Evolutionary conservation across 768 basidiomycete genomes (phyloP).

Genomic region (Sutorius australiensis): DNA sequence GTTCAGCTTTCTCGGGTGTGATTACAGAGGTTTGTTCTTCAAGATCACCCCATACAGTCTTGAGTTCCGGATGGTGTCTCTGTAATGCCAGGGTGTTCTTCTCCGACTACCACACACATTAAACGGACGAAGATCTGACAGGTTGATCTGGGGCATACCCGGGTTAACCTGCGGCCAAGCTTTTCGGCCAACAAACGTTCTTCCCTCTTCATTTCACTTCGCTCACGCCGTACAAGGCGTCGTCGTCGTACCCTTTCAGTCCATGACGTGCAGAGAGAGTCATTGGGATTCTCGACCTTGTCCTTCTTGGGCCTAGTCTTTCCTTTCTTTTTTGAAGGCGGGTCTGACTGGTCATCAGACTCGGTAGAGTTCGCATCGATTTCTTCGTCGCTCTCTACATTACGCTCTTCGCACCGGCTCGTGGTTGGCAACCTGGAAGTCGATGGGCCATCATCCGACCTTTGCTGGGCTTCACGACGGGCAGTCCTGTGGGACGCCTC

Average conservation of each 20-base stretch:
- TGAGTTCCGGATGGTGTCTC: slow-evolving; percentile 75
- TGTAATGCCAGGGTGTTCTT: slow-evolving; percentile 59
- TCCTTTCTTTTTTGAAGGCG: slow-evolving; percentile 31
- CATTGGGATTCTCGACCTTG: slow-evolving; percentile 3
- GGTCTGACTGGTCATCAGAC: slow-evolving; percentile 9
- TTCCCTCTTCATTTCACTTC: slow-evolving; percentile 39
- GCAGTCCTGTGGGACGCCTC: slow-evolving; percentile 47
- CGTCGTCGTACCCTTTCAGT: slow-evolving; percentile 7
- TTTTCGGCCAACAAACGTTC: slow-evolving; percentile 48
- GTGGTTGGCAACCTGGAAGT: slow-evolving; percentile 39
- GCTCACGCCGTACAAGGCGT: slow-evolving; percentile 18
- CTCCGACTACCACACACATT: slow-evolving; percentile 54
- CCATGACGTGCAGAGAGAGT: slow-evolving; percentile 1
- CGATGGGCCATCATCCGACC: slow-evolving; percentile 30
- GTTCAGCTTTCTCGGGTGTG: slow-evolving; percentile 66
- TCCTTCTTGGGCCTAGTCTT: slow-evolving; percentile 25
- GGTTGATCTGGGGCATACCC: slow-evolving; percentile 40
- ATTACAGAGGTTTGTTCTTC: slow-evolving; percentile 57
- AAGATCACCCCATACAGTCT: slow-evolving; percentile 85
- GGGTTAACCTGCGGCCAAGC: slow-evolving; percentile 72
- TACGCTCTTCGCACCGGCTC: slow-evolving; percentile 25
- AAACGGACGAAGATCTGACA: slow-evolving; percentile 2
- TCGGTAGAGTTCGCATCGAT: background rate
- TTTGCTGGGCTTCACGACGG: slow-evolving; percentile 26
- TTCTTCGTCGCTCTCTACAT: slow-evolving; percentile 14